phyloP scores from a whole-genome alignment of 306 rosid species.

The Quercus ilex region DNA sequence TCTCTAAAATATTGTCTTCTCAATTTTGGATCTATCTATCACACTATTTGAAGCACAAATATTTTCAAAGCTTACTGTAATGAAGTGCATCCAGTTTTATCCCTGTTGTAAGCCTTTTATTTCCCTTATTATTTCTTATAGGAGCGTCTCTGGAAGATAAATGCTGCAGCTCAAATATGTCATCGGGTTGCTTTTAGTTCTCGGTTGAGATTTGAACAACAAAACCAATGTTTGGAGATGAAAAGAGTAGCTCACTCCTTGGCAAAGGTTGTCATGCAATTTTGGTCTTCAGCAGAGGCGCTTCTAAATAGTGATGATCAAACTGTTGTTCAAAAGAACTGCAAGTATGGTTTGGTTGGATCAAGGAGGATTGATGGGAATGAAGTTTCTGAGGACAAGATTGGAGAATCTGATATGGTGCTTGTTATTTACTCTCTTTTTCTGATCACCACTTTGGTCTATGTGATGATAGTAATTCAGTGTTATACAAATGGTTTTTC shows the following conservation, averaged over 20 bases:
- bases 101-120: constrained; percentile 6
- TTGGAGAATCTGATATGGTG: constrained; percentile 37
- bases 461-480: constrained; percentile 5
- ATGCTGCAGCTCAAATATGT: constrained; percentile 83
- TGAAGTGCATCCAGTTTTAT: background rate
- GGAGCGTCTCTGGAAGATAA: constrained; percentile 97
- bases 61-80: background rate
- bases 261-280: constrained; percentile 89
- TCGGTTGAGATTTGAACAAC: constrained; percentile 61
- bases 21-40: background rate
- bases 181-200: constrained; percentile 64
- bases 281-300: constrained; percentile 87
- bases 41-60: constrained; percentile 6
- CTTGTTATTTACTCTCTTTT: constrained; percentile 24
- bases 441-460: constrained; percentile 18
- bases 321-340: constrained; percentile 18
- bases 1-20: background rate
- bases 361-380: constrained; percentile 30
- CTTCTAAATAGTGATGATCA: constrained; percentile 35
- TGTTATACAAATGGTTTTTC: background rate
- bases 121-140: constrained; percentile 22
- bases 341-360: constrained; percentile 24
- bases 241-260: constrained; percentile 70
- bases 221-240: constrained; percentile 40
- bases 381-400: constrained; percentile 40